Evolutionary conservation across 1,284 basidiomycete genomes (phyloP), one percentile per base, ranked within the genome.

Genomic region (Boletellus dicymbophilus): DNA sequence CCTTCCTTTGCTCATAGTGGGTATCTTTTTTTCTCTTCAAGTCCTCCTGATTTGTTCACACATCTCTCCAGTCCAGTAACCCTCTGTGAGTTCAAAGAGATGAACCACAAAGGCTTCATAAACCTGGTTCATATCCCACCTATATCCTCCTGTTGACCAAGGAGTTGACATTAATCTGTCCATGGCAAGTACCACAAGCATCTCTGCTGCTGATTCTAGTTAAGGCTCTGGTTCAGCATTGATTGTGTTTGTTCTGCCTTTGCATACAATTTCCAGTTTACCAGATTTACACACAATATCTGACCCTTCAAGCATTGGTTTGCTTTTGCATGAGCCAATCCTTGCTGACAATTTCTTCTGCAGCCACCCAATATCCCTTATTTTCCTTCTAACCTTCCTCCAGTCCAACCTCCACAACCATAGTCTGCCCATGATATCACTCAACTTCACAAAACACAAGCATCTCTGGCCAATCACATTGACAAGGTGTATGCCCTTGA

Each of bases 401-500:
- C 85, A 7, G 82, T 87, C 15, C 80, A 84, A 39, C 76, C 77
- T 45, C 73, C 80, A 9, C 82, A 82, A 54, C 57, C 74, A 8
- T 82, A 82, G 48, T 58, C 72, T 3, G 44, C 63, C 5, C 61
- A 61, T 11, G 61, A 69, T 4, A 94, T 96, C n/a, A 68, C 78
- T 4, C 92, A 98, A 66, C 80, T 99, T 15, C 81, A 81, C 42
- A 90, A 95, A 46, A 97, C 95, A 0, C 95, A 97, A 61, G 72
- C 80, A 1, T 88, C 87, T 1, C 78, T 98, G 16, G 80, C 87
- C 2, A 76, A 72, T 15, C 93, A 98, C 61, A 81, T 93, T 31
- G 92, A 95, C 53, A 93, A 94, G 70, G 88, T 97, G 52, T 83
- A 86, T 37, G 79, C 84, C 15, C 77, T 98, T 27, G 95, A 98